Base-by-base conservation (phyloP, 768 basidiomycete species). In the Ramaria rubella region DNA sequence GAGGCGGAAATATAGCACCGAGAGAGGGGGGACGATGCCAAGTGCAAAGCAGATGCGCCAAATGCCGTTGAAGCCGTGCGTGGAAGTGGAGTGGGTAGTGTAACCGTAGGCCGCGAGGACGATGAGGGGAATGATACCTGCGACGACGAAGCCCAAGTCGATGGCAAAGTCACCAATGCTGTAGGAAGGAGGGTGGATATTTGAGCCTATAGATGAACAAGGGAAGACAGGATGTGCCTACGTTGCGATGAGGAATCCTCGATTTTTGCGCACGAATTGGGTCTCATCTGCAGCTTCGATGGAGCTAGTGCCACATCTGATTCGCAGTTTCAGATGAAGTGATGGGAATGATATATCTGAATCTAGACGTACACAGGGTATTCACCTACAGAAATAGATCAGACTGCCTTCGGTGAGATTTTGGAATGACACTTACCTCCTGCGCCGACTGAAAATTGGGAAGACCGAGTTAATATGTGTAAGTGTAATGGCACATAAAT, bases 41-140 rank as follows among this genome's bases (percentile, higher is more conserved):
- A 69, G 48, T 23, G 65, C 66, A 23, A 69, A 62, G 46, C 64
- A 27, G 21, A 67, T 59, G 24, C 68, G 49, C 60, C 68, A 53
- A 60, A 59, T 31, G 56, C 63, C 57, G 61, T 62, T 33, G 53
- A 53, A 49, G 63, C 60, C 27, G 60, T 58, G 60, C 63, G 67
- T 23, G 53, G 60, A 52, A 55, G 60, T 23, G 59, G 40, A 21
- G 62, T 21, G 21, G 33, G 12, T 24, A n/a, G n/a, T 31, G 17
- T 33, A 26, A 24, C 46, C 27, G n/a, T n/a, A 36, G 19, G 17
- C 48, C 15, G 23, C 26, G 48, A 27, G 31, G 11, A 54, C 46
- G 61, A 60, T 5, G 57, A 66, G 40, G 60, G 62, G 58, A 64
- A 62, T 57, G 61, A 63, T 46, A 61, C 55, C 51, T 63, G 55